Percentiles rank a stretch among this genome's conserved stretches.
phyloP scores from a whole-genome alignment of 108 stramenopile species.

The Aurantiochytrium sp. region DNA sequence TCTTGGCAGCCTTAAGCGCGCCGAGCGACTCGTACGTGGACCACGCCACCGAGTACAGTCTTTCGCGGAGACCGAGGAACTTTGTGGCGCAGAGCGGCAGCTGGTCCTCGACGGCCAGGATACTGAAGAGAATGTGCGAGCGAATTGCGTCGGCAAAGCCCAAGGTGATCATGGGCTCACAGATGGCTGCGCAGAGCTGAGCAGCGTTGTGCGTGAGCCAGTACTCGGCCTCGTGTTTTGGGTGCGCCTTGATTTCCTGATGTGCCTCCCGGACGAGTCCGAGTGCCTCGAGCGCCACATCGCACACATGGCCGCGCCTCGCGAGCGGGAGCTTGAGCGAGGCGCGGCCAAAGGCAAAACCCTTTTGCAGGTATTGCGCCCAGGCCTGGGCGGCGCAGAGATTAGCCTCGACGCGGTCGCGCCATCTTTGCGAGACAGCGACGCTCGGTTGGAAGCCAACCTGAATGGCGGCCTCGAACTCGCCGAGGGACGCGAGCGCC shows the following conservation, averaged over 20 bases:
- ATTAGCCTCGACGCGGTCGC: background rate
- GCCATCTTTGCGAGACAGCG: background rate
- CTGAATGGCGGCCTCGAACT: background rate
- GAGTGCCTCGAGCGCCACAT: background rate
- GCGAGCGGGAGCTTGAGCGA: background rate
- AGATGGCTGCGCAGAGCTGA: background rate
- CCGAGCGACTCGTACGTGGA: background rate
- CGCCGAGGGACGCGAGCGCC: background rate
- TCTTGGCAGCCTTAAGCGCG: background rate
- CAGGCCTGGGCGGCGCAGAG: background rate
- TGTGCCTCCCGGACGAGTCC: background rate
- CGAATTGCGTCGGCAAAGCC: background rate
- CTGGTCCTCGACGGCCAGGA: background rate
- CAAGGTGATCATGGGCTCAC: background rate
- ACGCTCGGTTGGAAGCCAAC: background rate
- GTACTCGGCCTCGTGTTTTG: background rate
- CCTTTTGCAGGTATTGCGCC: background rate
- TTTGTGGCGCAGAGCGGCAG: background rate
- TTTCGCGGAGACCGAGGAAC: background rate
- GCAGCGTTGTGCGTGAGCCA: slow-evolving; percentile 1
- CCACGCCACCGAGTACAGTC: background rate
- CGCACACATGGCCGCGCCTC: background rate
- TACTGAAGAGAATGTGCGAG: background rate
- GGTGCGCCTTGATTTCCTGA: background rate
- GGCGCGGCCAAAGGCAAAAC: background rate